Base-by-base conservation (phyloP, 257 asterid species). In the Cordia subcordata region DNA sequence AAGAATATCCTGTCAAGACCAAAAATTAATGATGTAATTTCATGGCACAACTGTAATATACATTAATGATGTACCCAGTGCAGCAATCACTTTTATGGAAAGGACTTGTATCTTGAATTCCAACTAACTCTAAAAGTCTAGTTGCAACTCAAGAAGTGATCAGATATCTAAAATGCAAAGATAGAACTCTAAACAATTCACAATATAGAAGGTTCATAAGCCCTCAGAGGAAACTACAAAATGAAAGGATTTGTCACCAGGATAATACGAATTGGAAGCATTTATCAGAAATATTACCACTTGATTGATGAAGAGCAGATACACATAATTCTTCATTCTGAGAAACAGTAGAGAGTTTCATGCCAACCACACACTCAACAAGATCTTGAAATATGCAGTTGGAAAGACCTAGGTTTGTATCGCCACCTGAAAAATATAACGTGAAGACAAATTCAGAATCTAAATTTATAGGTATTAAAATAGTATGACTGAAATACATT, bases 371-470 rank as follows among this genome's bases (percentile, higher is more conserved):
- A 57, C 77, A 77, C 80, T 83, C 88, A 54, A 82, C 77, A 66
- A 90, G 85, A 66, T 81, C 71, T 72, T 78, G 96, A 62, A 86
- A 90, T 79, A 80, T 68, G 70, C 97, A 87, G 79, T 66, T 67
- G 79, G 61, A 55, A 54, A 79, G 68, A 38, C 69, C 72, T 23
- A 63, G 45, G 37, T 76, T 35, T 35, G 60, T 68, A 73, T 76
- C 79, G 62, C 66, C 82, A 55, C 77, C 90, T 82, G 62, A 13
- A 71, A 68, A 45, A 52, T 35, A 21, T 32, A 15, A 51, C 15
- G n/a, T 8, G n/a, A 21, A 55, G 32, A 22, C 38, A 60, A 12
- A 53, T 20, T 33, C 19, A 8, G 8, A 37, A 13, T 3, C 18
- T 8, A 15, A 49, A 23, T 18, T 10, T 9, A 10, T 35, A 23